Evolutionary conservation across 805 yeast genomes (phyloP).

Genomic region (Kurtzmaniella cleridarum): DNA sequence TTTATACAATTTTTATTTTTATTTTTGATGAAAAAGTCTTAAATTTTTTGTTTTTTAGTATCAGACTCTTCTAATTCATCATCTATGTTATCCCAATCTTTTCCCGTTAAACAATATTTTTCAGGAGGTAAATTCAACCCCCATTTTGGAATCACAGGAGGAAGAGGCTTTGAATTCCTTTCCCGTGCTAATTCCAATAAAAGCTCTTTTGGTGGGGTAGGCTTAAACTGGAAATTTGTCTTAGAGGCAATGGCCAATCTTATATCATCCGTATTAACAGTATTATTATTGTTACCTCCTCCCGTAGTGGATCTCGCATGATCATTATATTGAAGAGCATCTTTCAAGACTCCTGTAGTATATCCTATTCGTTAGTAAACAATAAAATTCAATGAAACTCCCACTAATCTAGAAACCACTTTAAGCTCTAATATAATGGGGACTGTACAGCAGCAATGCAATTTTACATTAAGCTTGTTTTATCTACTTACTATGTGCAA

Average conservation of each 20-base stretch:
- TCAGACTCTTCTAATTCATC: constrained; percentile 17
- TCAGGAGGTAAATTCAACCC: constrained; percentile 96
- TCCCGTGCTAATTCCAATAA: constrained; percentile 88
- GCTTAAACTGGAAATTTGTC: constrained; percentile 94
- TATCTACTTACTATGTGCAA: constrained; percentile 60
- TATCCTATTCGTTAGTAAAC: constrained; percentile 39
- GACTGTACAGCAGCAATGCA: not conserved
- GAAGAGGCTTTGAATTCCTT: constrained; percentile 81
- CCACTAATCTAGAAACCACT: constrained; percentile 1
- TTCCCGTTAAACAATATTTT: constrained; percentile 87
- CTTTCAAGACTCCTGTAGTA: constrained; percentile 80
- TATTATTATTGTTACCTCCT: constrained; percentile 34
- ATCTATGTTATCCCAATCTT: constrained; percentile 53
- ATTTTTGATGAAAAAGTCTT: not conserved
- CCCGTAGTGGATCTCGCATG: constrained; percentile 50
- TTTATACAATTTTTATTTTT: not conserved
- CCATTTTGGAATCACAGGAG: constrained; percentile 86
- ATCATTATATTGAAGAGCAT: constrained; percentile 84
- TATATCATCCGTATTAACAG: constrained; percentile 81
- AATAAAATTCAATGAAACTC: not conserved
- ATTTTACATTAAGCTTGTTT: no score
- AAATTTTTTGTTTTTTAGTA: constrained; percentile 1
- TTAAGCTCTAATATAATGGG: not conserved
- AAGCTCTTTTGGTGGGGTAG: constrained; percentile 88
- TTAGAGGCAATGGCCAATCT: constrained; percentile 90